A percentile compares a stretch with the other conserved stretches of the same genome.
Evolutionary conservation across 2,329 filamentous ascomycete species (phyloP).

Genomic region (Calonectria montana): DNA sequence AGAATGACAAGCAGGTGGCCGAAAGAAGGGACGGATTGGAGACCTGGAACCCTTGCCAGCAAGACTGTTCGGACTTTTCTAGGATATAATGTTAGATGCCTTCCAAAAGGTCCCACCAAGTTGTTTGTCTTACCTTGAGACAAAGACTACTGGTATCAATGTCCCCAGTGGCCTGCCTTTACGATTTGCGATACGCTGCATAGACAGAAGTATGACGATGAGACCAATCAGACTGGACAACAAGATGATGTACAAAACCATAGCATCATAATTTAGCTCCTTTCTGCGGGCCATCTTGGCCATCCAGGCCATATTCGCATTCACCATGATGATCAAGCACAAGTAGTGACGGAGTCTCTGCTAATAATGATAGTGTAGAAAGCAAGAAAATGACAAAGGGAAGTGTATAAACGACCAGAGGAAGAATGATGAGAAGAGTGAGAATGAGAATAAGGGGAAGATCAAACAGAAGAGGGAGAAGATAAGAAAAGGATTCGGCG

Average conservation of each 20-base stretch:
- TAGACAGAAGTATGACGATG: slow-evolving; percentile 25
- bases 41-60: slow-evolving; percentile 39
- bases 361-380: no score
- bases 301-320: slow-evolving; percentile 28
- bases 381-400: background rate
- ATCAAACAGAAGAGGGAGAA: background rate
- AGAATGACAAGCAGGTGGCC: slow-evolving; percentile 47
- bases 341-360: background rate
- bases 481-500: background rate
- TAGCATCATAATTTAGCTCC: slow-evolving; percentile 41
- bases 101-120: no score
- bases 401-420: background rate
- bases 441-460: background rate
- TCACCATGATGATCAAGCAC: slow-evolving; percentile 28
- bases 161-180: slow-evolving; percentile 10
- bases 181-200: slow-evolving; percentile 26
- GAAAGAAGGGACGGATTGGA: slow-evolving; percentile 48
- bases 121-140: slow-evolving; percentile 31
- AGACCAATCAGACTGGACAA: slow-evolving; percentile 29
- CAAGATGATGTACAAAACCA: slow-evolving; percentile 35
- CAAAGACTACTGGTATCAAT: background rate
- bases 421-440: background rate
- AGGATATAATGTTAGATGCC: slow-evolving; percentile 12
- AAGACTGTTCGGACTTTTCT: slow-evolving; percentile 44
- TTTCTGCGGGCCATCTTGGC: slow-evolving; percentile 37